A percentile compares a stretch with the other conserved stretches of the same genome.
phyloP scores from a whole-genome alignment of 139 green algal species.

The Chlamydomonas sphaeroides region DNA sequence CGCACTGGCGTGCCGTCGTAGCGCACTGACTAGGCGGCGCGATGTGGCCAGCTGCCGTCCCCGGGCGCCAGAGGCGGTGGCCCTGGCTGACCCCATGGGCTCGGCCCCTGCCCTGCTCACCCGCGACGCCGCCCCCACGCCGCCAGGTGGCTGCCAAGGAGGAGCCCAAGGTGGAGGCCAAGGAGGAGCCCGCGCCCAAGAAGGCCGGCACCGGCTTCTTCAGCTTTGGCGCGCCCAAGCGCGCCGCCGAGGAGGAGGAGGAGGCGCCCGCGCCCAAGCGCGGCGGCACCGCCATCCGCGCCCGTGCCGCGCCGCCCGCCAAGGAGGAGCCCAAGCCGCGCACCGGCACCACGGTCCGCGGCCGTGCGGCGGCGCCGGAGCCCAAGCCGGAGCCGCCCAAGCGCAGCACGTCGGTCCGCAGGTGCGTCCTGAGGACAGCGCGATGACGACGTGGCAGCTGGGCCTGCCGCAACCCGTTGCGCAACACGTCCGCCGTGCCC shows the following conservation, averaged over 20 bases:
- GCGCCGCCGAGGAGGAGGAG: background rate
- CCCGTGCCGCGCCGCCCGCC: background rate
- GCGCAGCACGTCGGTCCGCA: background rate
- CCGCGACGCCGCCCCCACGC: too few relatives aligned
- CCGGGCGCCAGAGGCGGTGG: too few relatives aligned
- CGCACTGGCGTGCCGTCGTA: too few relatives aligned
- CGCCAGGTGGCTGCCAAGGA: background rate
- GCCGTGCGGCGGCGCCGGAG: background rate
- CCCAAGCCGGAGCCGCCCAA: background rate
- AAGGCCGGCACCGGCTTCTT: constrained; percentile 1
- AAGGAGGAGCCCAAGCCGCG: background rate
- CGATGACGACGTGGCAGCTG: too few relatives aligned
- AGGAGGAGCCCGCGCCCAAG: constrained; percentile 15
- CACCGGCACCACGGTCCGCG: constrained; percentile 2
- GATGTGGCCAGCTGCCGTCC: too few relatives aligned
- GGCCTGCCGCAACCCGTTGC: too few relatives aligned
- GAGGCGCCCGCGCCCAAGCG: background rate
- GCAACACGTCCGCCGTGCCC: too few relatives aligned
- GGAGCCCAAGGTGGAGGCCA: background rate
- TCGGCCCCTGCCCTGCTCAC: background rate
- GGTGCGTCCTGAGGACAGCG: too few relatives aligned
- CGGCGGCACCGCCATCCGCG: background rate
- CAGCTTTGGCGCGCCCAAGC: background rate
- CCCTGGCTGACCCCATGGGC: background rate
- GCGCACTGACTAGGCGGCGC: background rate